Percentiles rank a stretch among this genome's conserved stretches.
Evolutionary conservation across 768 basidiomycete genomes (phyloP).

Genomic region (Tremella yokohamensis): DNA sequence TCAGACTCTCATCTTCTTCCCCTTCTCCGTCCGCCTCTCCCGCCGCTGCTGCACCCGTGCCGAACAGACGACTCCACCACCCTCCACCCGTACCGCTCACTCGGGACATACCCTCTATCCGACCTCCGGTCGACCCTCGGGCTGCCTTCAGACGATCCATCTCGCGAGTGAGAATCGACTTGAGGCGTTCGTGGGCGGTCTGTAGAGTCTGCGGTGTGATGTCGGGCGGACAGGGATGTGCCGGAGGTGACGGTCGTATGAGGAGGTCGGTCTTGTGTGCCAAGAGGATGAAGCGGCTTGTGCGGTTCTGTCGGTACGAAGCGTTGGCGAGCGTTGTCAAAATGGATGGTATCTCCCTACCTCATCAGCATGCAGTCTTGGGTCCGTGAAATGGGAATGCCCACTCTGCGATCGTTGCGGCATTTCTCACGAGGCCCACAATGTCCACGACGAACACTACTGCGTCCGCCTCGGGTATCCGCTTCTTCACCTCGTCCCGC

Average conservation of each 20-base stretch:
- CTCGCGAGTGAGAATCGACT: constrained; percentile 42
- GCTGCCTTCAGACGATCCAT: constrained; percentile 45
- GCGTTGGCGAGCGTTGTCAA: constrained; percentile 34
- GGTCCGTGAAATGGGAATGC: constrained; percentile 9
- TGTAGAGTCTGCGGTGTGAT: constrained; percentile 21
- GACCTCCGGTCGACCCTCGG: constrained; percentile 31
- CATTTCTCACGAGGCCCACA: constrained; percentile 38
- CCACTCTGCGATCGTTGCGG: constrained; percentile 42
- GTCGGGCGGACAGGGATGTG: constrained; percentile 21
- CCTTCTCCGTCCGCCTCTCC: constrained; percentile 23
- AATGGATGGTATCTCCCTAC: constrained; percentile 39
- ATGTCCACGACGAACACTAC: constrained; percentile 48
- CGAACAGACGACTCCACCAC: constrained; percentile 27
- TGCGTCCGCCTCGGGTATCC: constrained; percentile 27
- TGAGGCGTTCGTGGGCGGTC: constrained; percentile 34
- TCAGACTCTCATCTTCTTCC: constrained; percentile 40
- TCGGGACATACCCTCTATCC: constrained; percentile 44
- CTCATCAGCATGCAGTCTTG: constrained; percentile 6
- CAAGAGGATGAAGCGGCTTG: constrained; percentile 40
- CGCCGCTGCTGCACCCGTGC: constrained; percentile 8
- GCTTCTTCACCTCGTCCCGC: constrained; percentile 30
- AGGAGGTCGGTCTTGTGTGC: constrained; percentile 47
- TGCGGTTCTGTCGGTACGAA: constrained; percentile 12
- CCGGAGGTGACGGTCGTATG: constrained; percentile 24
- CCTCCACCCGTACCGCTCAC: constrained; percentile 24